Base-by-base conservation (phyloP, 129 eudicot genomes). In the Ambrosia trifida region DNA sequence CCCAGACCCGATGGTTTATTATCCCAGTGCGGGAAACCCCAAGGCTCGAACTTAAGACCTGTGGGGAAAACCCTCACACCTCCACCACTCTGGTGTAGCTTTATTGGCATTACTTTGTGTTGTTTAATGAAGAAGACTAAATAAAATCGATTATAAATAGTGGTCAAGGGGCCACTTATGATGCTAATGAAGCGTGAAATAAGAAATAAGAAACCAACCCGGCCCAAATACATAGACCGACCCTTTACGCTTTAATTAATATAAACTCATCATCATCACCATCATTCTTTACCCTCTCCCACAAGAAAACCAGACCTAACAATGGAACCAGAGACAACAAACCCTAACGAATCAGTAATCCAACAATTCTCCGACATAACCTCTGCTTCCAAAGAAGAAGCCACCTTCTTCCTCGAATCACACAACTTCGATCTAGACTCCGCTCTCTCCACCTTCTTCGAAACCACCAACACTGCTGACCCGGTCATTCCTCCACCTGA, bases 401-500 rank as follows among this genome's bases (percentile, higher is more conserved):
- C 95, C 72, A 74, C 69, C 40, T 88, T 85, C 77, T 88, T 75
- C 76, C 81, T 88, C 58, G 95, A 88, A 83, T 74, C 83, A 11
- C 95, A 88, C 83, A 85, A 83, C 51, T 85, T 64, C 80, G 84
- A 85, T 75, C 88, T 85, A 72, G 91, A 88, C 53, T 82, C 91
- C 58, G 91, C 95, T 64, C 76, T 88, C 74, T 83, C 95, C 64
- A 88, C 91, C 66, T 88, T 88, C 76, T 78, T 85, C 79, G 95
- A 88, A 63, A 70, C 88, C 64, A 49, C 76, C 60, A 49, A 83
- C 71, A 53, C 68, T 35, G 45, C 66, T 45, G 33, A 16, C 72
- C 28, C 28, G 1, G 1, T 24, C 28, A 24, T 24, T 24, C 28
- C 28, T 24, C 28, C 28, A n/a, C n/a, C n/a, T n/a, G n/a, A n/a